Percentiles rank a stretch among this genome's conserved stretches.
These are phyloP conservation scores for Dothidotthia symphoricarpi DNA, from an alignment of 2,329 filamentous ascomycete species.

Conservation along the genomic window DNA sequence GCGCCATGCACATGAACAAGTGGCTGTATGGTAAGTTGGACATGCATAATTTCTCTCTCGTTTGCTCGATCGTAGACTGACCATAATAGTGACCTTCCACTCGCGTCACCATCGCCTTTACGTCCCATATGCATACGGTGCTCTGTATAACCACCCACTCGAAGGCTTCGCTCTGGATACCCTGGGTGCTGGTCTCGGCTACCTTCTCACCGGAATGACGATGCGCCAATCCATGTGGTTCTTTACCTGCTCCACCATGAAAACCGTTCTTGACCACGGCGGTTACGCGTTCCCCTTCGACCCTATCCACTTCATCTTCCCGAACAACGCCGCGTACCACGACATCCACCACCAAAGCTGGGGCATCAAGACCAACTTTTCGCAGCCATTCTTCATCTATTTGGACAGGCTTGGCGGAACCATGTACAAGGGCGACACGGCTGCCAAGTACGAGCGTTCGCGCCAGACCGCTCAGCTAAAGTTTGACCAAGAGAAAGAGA, in stretches of 20 bases:
- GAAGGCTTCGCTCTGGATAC: constrained; percentile 95
- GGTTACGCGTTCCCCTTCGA: constrained; percentile 96
- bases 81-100: constrained; percentile 72
- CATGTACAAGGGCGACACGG: constrained; percentile 68
- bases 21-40: constrained; percentile 83
- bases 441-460: constrained; percentile 58
- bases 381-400: constrained; percentile 90
- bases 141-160: constrained; percentile 92
- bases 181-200: constrained; percentile 78
- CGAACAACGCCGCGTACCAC: constrained; percentile 95
- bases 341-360: constrained; percentile 98
- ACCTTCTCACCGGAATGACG: constrained; percentile 79
- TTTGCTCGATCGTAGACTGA: constrained; percentile 7
- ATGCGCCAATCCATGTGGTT: constrained; percentile 83
- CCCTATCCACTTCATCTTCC: constrained; percentile 84
- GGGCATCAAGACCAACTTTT: constrained; percentile 96
- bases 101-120: constrained; percentile 95
- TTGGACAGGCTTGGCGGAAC: constrained; percentile 86
- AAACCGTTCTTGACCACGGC: constrained; percentile 97
- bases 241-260: constrained; percentile 85
- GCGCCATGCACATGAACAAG: constrained; percentile 94
- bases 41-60: background rate
- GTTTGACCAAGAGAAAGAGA: constrained; percentile 50
- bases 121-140: constrained; percentile 95
- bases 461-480: constrained; percentile 57